Conservation (phyloP, 805 yeast species). For the Priceomyces haplophilus region DNA sequence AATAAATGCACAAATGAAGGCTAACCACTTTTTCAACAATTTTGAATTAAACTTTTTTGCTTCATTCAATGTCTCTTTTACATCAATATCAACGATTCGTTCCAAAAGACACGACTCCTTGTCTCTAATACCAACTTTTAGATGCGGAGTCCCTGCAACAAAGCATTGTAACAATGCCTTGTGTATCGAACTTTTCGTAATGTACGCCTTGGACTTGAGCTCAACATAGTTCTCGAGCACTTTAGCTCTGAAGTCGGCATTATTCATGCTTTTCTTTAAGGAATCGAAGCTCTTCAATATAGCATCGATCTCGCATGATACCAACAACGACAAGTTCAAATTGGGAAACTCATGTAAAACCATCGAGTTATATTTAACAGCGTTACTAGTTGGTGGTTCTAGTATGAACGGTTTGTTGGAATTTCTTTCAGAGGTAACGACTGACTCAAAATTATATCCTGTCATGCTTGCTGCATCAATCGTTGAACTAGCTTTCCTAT, state of each 20-base stretch:
- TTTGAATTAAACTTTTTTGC: background rate
- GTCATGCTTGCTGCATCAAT: constrained; percentile 6
- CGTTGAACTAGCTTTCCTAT: background rate
- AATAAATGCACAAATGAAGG: constrained; percentile 8
- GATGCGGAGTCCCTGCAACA: constrained; percentile 6
- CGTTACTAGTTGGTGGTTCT: constrained; percentile 5
- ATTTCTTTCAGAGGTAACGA: constrained; percentile 4
- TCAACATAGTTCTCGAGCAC: constrained; percentile 9
- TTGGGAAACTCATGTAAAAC: constrained; percentile 5
- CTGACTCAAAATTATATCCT: constrained; percentile 10
- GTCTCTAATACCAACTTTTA: constrained; percentile 8
- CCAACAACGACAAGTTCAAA: constrained; percentile 3
- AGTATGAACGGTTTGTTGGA: constrained; percentile 3
- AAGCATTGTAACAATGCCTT: constrained; percentile 8
- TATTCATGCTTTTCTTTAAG: background rate
- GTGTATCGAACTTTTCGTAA: background rate
- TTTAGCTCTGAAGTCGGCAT: background rate
- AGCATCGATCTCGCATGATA: constrained; percentile 11
- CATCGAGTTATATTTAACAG: constrained; percentile 10
- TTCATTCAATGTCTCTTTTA: background rate
- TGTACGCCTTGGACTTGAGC: constrained; percentile 3
- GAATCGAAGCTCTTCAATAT: constrained; percentile 1
- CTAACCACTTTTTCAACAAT: constrained; percentile 9
- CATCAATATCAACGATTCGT: constrained; percentile 4
- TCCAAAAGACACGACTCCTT: constrained; percentile 4